These are phyloP conservation scores for Urostyla sp. DNA, from an alignment of 73 alveolate genomes.

Conservation along the genomic window DNA sequence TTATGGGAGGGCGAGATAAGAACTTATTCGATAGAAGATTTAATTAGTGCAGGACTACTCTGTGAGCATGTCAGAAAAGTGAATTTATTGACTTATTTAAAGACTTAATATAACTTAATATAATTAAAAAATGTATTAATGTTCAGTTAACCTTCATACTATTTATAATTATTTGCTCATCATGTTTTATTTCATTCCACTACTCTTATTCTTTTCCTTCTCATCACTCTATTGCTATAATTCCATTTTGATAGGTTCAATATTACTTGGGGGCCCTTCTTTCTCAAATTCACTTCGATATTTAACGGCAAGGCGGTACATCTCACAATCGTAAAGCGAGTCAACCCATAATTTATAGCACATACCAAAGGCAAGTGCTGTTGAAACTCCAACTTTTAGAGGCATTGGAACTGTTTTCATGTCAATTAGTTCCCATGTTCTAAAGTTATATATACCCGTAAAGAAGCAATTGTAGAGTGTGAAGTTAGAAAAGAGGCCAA, in stretches of 20 bases:
- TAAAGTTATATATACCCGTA: slow-evolving; percentile 35
- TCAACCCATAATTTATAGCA: slow-evolving; percentile 43
- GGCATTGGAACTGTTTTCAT: slow-evolving; percentile 20
- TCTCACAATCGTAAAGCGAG: slow-evolving; percentile 14
- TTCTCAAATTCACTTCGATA: slow-evolving; percentile 42
- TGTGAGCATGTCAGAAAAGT: slow-evolving; percentile 16
- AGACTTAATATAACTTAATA: neutral
- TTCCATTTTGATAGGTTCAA: neutral
- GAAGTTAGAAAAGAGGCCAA: slow-evolving; percentile 43
- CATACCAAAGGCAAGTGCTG: slow-evolving; percentile 17
- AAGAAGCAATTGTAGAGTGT: slow-evolving; percentile 53
- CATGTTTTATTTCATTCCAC: too few relatives aligned
- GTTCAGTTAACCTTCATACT: slow-evolving; percentile 6
- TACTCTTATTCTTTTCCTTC: neutral
- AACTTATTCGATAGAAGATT: slow-evolving; percentile 51
- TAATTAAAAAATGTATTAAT: neutral
- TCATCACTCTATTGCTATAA: neutral
- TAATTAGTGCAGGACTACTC: slow-evolving; percentile 47
- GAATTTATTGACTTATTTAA: slow-evolving; percentile 2
- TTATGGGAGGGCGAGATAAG: slow-evolving; percentile 66
- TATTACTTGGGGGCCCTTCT: neutral
- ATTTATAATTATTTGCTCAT: slow-evolving; percentile 16
- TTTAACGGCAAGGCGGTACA: slow-evolving; percentile 21
- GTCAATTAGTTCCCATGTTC: slow-evolving; percentile 21
- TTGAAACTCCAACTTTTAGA: neutral